Base-by-base conservation (phyloP, 768 basidiomycete species). In the Floccularia luteovirens region DNA sequence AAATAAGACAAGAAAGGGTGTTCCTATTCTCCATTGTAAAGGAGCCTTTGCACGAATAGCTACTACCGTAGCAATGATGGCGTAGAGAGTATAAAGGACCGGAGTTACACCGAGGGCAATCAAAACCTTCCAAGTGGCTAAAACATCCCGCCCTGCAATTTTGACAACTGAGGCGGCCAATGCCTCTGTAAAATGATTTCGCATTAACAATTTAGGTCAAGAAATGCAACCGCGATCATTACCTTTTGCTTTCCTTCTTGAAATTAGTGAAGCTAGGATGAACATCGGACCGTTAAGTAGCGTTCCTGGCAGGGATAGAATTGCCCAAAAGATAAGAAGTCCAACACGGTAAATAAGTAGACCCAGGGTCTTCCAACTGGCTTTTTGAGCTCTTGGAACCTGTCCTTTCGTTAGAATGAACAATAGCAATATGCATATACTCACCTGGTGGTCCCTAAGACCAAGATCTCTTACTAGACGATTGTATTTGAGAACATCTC, bases 51-150 rank as follows among this genome's bases (percentile, higher is more conserved):
- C 78, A 50, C 75, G 78, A 51, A 81, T 72, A 1, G 83, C 83
- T 38, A 91, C 59, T 16, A 79, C 45, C 13, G 84, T 83, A 13
- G 90, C 89, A 21, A 91, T 56, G 52, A 84, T 61, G 21, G 90
- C 88, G 60, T 96, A 97, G 49, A 87, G 61, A 3, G 74, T 58
- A 64, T 94, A 97, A 25, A 97, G 63, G 4, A 93, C 66, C 7
- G 94, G 94, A 3, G 90, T 84, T 28, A 88, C 69, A n/a, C 82
- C 94, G 41, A 97, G 66, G 2, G 90, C 92, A 41, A 98, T 90
- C 22, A 98, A 73, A 24, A 98, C 80, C 59, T 98, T 98, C 94
- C 94, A 98, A 3, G 92, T 92, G 0, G 90, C 92, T 13, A 98
- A 68, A n/a, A 97, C 94, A 51, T 98, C 94, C 28, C 89, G 76